phyloP scores from a whole-genome alignment of 1,284 basidiomycete species.

The Hypsizygus ulmarius region DNA sequence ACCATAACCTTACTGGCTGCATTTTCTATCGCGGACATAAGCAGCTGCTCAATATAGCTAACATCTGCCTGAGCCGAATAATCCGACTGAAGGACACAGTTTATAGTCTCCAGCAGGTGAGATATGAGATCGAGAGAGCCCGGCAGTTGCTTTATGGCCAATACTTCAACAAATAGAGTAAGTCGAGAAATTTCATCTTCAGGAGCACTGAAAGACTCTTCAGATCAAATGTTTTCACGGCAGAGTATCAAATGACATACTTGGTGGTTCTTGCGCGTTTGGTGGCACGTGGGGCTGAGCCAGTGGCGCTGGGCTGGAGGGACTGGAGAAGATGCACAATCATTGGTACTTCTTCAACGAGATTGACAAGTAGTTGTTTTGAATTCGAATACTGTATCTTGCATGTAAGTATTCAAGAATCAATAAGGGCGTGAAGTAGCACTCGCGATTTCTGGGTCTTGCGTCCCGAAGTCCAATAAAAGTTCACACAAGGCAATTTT shows the following conservation, averaged over 20 bases:
- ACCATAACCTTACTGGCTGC: conserved; percentile 63
- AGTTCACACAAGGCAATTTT: conserved; percentile 54
- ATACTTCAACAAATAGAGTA: conserved; percentile 68
- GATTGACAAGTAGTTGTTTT: conserved; percentile 46
- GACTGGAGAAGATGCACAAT: conserved; percentile 59
- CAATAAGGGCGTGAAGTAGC: neutral
- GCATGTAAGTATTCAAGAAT: neutral
- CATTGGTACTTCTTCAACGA: conserved; percentile 50
- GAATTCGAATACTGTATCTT: conserved; percentile 44
- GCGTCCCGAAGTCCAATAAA: conserved; percentile 49
- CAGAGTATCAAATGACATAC: conserved; percentile 39
- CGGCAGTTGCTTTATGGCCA: conserved; percentile 61
- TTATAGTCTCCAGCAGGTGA: conserved; percentile 73
- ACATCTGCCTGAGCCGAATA: conserved; percentile 55
- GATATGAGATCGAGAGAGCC: conserved; percentile 73
- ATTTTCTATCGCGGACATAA: conserved; percentile 80
- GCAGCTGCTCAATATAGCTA: conserved; percentile 81
- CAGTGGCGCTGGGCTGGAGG: conserved; percentile 45
- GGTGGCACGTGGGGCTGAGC: conserved; percentile 44
- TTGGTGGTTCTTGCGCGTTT: conserved; percentile 62
- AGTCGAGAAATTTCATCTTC: conserved; percentile 47
- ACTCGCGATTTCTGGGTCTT: conserved; percentile 48
- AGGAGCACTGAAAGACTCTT: conserved; percentile 21
- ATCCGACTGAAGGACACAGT: conserved; percentile 58
- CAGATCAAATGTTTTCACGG: neutral